These are phyloP conservation scores for Tylopilus sp. DNA, from an alignment of 768 basidiomycete species.

Conservation along the genomic window DNA sequence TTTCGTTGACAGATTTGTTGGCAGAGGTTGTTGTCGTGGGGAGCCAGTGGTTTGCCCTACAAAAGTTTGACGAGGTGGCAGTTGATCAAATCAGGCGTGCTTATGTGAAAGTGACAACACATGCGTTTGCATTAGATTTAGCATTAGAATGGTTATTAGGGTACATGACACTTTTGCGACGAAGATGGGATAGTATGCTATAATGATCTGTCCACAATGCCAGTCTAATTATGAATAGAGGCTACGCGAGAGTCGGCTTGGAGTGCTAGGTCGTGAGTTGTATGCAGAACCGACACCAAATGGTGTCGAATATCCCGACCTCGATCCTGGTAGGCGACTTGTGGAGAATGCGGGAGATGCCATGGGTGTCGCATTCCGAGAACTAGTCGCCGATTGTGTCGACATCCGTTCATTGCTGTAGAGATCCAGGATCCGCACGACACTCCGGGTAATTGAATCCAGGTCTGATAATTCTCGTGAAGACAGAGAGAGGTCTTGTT, in stretches of 20 bases:
- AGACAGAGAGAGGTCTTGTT: conserved; percentile 53
- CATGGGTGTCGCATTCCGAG: conserved; percentile 65
- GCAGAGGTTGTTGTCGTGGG: not conserved
- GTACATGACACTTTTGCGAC: conserved; percentile 11
- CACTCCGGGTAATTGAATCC: conserved; percentile 66
- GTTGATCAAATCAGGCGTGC: not conserved
- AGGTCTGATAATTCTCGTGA: conserved; percentile 71
- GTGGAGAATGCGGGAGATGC: conserved; percentile 46
- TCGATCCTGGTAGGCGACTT: conserved; percentile 38
- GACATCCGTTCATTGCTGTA: conserved; percentile 65
- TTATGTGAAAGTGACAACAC: not conserved
- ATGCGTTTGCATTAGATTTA: conserved; percentile 3
- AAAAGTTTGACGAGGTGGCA: not conserved
- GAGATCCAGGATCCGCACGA: conserved; percentile 69
- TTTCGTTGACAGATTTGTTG: not conserved
- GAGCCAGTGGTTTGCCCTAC: not conserved
- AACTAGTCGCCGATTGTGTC: conserved; percentile 55
- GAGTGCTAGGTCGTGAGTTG: conserved; percentile 61
- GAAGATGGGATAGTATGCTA: conserved; percentile 11
- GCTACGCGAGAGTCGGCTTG: conserved; percentile 49
- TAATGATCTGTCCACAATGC: conserved; percentile 3
- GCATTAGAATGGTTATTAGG: conserved; percentile 14
- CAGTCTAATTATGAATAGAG: conserved; percentile 28
- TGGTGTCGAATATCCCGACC: conserved; percentile 63
- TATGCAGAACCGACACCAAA: conserved; percentile 40